A percentile compares a stretch with the other conserved stretches of the same genome.
These are phyloP conservation scores for Nakazawaea siamensis DNA, from an alignment of 805 yeast species.

Conservation along the genomic window DNA sequence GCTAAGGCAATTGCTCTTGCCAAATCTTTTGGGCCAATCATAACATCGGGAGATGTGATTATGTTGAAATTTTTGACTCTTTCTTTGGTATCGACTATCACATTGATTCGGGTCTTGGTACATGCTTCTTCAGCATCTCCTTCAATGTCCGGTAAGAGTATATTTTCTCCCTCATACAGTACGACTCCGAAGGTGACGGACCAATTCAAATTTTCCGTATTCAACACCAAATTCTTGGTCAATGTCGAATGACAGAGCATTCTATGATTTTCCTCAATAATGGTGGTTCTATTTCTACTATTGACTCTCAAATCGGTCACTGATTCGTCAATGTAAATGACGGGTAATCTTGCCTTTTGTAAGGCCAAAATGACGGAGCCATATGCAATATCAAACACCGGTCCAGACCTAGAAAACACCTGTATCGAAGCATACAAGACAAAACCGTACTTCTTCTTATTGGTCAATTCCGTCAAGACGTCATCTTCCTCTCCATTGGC, in stretches of 20 bases:
- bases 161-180: constrained; percentile 28
- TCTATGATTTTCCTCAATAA: constrained; percentile 38
- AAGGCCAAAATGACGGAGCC: constrained; percentile 59
- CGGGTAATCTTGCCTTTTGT: constrained; percentile 52
- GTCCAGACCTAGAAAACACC: constrained; percentile 77
- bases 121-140: constrained; percentile 77
- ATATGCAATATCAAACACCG: constrained; percentile 72
- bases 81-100: constrained; percentile 27
- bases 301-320: constrained; percentile 44
- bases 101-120: constrained; percentile 43
- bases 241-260: constrained; percentile 47
- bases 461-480: constrained; percentile 18
- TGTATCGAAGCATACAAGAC: constrained; percentile 67
- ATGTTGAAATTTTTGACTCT: too few species aligned
- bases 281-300: constrained; percentile 41
- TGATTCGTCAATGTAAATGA: constrained; percentile 58
- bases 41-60: constrained; percentile 28
- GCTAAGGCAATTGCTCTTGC: constrained; percentile 40
- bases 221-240: constrained; percentile 29
- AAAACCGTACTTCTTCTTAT: constrained; percentile 37
- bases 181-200: constrained; percentile 56
- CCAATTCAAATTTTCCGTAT: constrained; percentile 30
- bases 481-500: constrained; percentile 44
- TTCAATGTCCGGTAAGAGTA: constrained; percentile 66
- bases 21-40: constrained; percentile 38